Evolutionary conservation across 2,329 filamentous ascomycete species (phyloP).

Genomic region (Claviceps sp.): DNA sequence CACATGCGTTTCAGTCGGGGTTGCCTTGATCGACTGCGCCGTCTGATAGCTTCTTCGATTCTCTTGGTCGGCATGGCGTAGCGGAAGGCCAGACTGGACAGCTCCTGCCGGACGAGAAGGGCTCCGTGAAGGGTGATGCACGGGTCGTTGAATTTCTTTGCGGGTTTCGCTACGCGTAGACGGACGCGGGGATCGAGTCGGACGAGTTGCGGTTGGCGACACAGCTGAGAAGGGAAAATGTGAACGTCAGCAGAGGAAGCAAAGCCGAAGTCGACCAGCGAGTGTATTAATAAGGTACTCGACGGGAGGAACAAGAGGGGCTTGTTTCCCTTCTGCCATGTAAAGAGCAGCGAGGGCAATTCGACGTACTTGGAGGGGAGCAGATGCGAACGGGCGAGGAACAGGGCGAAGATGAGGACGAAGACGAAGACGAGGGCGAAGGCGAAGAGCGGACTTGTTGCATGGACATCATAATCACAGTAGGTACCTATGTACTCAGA

Average conservation of each 20-base stretch:
- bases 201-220: conserved; percentile 18
- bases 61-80: conserved; percentile 31
- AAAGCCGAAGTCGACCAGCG: neutral
- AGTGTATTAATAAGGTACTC: neutral
- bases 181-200: conserved; percentile 41
- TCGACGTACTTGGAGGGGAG: conserved; percentile 45
- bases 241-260: conserved; percentile 16
- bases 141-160: conserved; percentile 25
- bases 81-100: conserved; percentile 23
- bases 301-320: neutral
- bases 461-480: conserved; percentile 47
- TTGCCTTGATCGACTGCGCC: conserved; percentile 23
- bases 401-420: neutral
- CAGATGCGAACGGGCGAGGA: conserved; percentile 43
- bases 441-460: conserved; percentile 40
- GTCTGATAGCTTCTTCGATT: conserved; percentile 25
- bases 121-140: conserved; percentile 40
- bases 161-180: conserved; percentile 38
- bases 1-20: conserved; percentile 35
- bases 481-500: conserved; percentile 25
- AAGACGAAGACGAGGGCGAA: neutral
- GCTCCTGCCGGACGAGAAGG: conserved; percentile 35
- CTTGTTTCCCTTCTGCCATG: neutral
- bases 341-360: neutral
- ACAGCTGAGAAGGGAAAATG: conserved; percentile 15